Base-by-base conservation (phyloP, 2,329 filamentous ascomycete species). In the Keithomyces neogunnii region DNA sequence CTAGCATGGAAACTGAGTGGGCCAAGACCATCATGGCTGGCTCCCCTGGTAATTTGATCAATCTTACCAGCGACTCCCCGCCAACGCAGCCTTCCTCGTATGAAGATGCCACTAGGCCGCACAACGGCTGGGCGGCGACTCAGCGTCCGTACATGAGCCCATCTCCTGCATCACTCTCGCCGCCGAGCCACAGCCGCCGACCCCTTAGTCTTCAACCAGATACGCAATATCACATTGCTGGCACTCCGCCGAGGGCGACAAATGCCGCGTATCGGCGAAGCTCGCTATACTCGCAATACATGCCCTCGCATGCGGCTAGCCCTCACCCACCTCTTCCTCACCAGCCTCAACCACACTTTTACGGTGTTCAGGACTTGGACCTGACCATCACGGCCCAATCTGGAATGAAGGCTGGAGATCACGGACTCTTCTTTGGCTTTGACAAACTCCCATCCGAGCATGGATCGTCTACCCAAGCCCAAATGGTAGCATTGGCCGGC, bases 391-490 rank as follows among this genome's bases (percentile, higher is more conserved):
- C 76, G 50, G 68, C 72, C 13, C 73, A 72, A 43, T 70, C 76
- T 19, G 79, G 78, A 8, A 72, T 85, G 61, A 77, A 77, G 57
- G 78, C 84, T 2, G 84, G 84, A 3, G 81, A 85, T 38, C 79
- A 78, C 44, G 88, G 87, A 6, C 89, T 87, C 58, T 88, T 86
- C 64, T 93, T 89, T 63, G 84, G 86, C 5, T 90, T 95, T 60
- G 91, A 96, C 64, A 82, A 76, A 2, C 73, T 95, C 43, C 75
- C 78, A n/a, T 65, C 67, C 40, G 60, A 62, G 5, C 65, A 69
- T 49, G 64, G 66, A 49, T 58, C 59, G 13, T 60, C 68, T 5
- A 31, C 53, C 51, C 71, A 71, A 35, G 69, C 71, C 50, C 78
- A 87, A 61, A 85, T 86, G 65, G 81, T 88, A 30, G 73, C 90